A percentile compares a stretch with the other conserved stretches of the same genome.
Evolutionary conservation across 257 asterid species (phyloP).

Genomic region (Nicotiana benthamiana): DNA sequence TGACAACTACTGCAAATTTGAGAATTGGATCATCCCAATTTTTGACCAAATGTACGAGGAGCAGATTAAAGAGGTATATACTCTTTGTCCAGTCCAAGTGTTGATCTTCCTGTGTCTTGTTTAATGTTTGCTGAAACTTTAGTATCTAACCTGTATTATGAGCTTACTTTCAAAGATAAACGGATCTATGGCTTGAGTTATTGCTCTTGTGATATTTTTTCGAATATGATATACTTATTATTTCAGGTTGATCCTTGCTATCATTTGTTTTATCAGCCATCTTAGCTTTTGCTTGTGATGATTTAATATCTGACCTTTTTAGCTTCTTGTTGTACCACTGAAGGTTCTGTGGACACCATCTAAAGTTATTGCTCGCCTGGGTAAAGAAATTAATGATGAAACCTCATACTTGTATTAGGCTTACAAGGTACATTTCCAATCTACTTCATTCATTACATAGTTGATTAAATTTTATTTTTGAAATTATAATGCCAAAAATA

Average conservation of each 20-base stretch:
- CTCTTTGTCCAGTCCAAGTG: not conserved
- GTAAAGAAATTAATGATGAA: slow-evolving; percentile 73
- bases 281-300: not conserved
- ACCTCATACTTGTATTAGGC: slow-evolving; percentile 93
- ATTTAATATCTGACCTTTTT: not conserved
- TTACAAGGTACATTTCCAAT: slow-evolving; percentile 45
- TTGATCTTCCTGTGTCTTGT: not conserved
- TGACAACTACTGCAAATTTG: slow-evolving; percentile 91
- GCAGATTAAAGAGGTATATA: slow-evolving; percentile 52
- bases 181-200: not conserved
- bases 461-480: not conserved
- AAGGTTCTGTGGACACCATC: slow-evolving; percentile 84
- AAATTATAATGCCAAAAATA: not conserved
- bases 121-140: not conserved
- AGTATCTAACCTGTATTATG: not conserved
- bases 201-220: not conserved
- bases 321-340: slow-evolving; percentile 29
- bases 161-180: not conserved
- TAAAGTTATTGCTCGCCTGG: slow-evolving; percentile 79
- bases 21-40: slow-evolving; percentile 89
- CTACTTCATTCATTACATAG: not conserved
- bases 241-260: not conserved
- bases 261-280: not conserved
- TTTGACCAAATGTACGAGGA: slow-evolving; percentile 86
- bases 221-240: not conserved